Evolutionary conservation across 2,329 filamentous ascomycete species (phyloP).

Genomic region (Dryadomyces quercivorus): DNA sequence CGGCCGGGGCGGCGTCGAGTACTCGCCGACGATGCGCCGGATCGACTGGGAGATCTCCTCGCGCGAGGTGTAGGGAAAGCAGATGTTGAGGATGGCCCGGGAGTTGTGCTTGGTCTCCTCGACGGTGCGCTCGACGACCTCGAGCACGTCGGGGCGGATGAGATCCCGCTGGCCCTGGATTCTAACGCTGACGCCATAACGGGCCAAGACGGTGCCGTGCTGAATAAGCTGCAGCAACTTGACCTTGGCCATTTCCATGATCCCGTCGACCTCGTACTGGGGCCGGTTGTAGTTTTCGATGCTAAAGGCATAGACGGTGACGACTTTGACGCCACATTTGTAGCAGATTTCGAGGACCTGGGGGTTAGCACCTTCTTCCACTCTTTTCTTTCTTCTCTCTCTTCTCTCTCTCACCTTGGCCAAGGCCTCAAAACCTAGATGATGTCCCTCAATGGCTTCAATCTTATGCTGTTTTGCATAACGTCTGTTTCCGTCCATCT

Average conservation of each 20-base stretch:
- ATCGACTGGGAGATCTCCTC: constrained; percentile 92
- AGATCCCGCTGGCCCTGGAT: constrained; percentile 76
- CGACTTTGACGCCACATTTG: constrained; percentile 90
- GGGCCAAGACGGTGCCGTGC: constrained; percentile 84
- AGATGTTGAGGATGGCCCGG: constrained; percentile 66
- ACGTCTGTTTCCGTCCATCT: constrained; percentile 96
- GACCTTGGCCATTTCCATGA: constrained; percentile 96
- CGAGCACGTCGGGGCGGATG: constrained; percentile 75
- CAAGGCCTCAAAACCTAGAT: constrained; percentile 88
- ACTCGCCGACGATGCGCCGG: constrained; percentile 76
- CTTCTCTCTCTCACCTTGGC: constrained; percentile 47
- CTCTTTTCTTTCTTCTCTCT: no score
- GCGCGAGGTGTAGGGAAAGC: constrained; percentile 92
- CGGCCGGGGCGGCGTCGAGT: constrained; percentile 57
- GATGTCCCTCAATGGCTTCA: constrained; percentile 92
- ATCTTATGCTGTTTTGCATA: constrained; percentile 86
- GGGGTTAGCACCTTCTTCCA: no score
- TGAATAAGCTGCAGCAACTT: constrained; percentile 86
- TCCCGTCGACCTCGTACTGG: constrained; percentile 87
- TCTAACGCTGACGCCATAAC: constrained; percentile 79
- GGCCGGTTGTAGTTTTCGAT: constrained; percentile 98
- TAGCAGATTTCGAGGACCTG: constrained; percentile 95
- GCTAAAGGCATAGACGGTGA: constrained; percentile 96
- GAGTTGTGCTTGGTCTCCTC: constrained; percentile 80
- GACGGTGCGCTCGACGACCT: constrained; percentile 76